Conservation (phyloP, 306 rosid species). For the Leucaena leucocephala region DNA sequence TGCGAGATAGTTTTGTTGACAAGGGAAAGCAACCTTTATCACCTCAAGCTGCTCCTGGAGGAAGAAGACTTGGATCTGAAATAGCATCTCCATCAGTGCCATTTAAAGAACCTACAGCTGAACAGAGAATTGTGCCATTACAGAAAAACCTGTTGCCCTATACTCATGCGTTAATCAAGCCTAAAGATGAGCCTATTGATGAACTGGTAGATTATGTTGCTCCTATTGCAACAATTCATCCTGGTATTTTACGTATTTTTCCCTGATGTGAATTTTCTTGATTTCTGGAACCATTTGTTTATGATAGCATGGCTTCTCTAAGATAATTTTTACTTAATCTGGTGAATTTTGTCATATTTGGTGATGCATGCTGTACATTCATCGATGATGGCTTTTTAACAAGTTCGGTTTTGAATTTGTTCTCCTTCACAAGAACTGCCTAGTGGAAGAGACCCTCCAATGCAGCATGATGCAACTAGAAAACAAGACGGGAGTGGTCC, state of each 20-base stretch:
- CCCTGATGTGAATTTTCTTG: conserved; percentile 22
- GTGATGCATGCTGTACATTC: conserved; percentile 17
- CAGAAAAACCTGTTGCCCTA: conserved; percentile 42
- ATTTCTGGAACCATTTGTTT: conserved; percentile 5
- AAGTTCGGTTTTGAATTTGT: conserved; percentile 38
- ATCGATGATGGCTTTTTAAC: conserved; percentile 26
- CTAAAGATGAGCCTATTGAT: conserved; percentile 83
- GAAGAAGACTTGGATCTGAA: conserved; percentile 41
- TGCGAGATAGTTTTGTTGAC: conserved; percentile 40
- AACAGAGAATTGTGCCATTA: conserved; percentile 32
- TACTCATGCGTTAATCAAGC: conserved; percentile 50
- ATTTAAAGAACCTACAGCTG: conserved; percentile 48
- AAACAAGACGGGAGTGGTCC: conserved; percentile 45
- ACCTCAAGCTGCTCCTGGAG: conserved; percentile 41
- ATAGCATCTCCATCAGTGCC: conserved; percentile 34
- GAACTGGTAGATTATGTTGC: conserved; percentile 31
- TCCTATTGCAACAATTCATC: conserved; percentile 66
- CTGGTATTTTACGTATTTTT: conserved; percentile 52
- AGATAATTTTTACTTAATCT: not conserved
- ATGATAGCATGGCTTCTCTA: conserved; percentile 12
- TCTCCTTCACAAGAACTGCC: conserved; percentile 50
- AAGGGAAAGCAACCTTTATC: conserved; percentile 77
- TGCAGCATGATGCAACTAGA: conserved; percentile 41
- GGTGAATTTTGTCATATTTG: conserved; percentile 18
- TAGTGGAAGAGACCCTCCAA: conserved; percentile 36